Base-by-base conservation (phyloP, 1,284 basidiomycete species). In the Ganoderma resinaceum region DNA sequence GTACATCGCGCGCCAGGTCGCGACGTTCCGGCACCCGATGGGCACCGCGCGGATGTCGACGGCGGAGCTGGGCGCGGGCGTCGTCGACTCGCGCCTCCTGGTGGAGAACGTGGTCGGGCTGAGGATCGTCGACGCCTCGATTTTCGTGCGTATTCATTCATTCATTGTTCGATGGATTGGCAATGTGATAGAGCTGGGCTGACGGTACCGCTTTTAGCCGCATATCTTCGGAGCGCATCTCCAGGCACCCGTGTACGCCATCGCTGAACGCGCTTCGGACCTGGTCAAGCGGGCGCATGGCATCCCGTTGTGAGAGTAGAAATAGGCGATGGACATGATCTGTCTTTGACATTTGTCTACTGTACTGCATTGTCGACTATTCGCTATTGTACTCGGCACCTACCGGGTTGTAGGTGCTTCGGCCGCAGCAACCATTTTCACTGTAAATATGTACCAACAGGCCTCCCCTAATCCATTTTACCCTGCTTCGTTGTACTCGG, bases 21-120 rank as follows among this genome's bases (percentile, higher is more conserved):
- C 53, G 6, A 69, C 67, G 20, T 37, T 69, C 37, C 59, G 57
- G 11, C 53, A 74, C 64, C 66, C 69, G 3, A 68, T 69, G 29
- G 66, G 71, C 16, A 74, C 69, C 18, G 67, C 68, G 31, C n/a
- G 58, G 11, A 74, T 74, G 66, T 63, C 70, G 42, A 53, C 63
- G 2, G 12, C n/a, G 7, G n/a, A 33, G 11, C 57, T 42, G 12
- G 60, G 52, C 20, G 40, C 16, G 18, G 60, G 67, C 55, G 80
- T 81, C 9, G 73, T 81, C 16, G 78, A 80, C 66, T 68, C 76
- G 14, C 20, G 3, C 29, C 53, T 55, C 29, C 12, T 55, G 16
- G 53, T 55, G 53, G 20, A 55, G 26, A 33, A 33, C 14, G 53
- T 5, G 53, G 0, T 7, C 29, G 53, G 53, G 16, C 14, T 55